Percentiles rank a stretch among this genome's conserved stretches.
Evolutionary conservation across 2,329 filamentous ascomycete genomes (phyloP).

Genomic region (Bertia moriformis): DNA sequence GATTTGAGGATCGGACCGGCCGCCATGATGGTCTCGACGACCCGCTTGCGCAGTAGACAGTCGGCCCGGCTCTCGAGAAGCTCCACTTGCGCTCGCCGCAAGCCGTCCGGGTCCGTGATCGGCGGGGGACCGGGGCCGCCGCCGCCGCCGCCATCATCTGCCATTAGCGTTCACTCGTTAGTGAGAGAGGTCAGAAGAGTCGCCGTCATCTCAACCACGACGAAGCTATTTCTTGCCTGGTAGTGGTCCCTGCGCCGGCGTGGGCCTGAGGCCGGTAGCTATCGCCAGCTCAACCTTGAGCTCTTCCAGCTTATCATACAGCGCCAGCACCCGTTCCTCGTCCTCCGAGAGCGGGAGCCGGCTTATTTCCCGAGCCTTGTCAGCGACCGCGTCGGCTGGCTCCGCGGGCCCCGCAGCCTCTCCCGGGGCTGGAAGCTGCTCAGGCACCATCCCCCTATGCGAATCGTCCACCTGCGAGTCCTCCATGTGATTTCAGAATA

Average conservation of each 20-base stretch:
- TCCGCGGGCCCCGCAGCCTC: not conserved
- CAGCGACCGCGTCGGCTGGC: no score
- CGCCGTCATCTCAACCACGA: no score
- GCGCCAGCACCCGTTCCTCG: conserved; percentile 50
- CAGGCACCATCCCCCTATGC: no score
- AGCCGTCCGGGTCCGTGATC: conserved; percentile 22
- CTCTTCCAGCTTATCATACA: conserved; percentile 60
- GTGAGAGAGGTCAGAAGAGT: no score
- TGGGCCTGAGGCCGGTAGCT: no score
- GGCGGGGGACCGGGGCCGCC: no score
- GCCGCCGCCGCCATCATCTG: no score
- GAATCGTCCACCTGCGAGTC: no score
- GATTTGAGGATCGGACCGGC: conserved; percentile 36
- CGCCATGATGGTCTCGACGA: conserved; percentile 30
- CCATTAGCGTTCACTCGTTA: no score
- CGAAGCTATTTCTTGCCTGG: conserved; percentile 27
- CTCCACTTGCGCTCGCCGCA: conserved; percentile 27
- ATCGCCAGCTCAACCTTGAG: conserved; percentile 60
- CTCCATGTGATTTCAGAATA: no score
- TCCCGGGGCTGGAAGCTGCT: not conserved
- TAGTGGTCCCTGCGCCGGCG: conserved; percentile 30
- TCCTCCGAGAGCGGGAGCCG: conserved; percentile 48
- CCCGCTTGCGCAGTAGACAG: conserved; percentile 31
- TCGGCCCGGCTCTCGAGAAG: conserved; percentile 33
- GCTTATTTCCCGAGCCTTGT: conserved; percentile 17